A percentile compares a stretch with the other conserved stretches of the same genome.
These are phyloP conservation scores for Verbena officinalis DNA, from an alignment of 257 asterid species.

Conservation along the genomic window DNA sequence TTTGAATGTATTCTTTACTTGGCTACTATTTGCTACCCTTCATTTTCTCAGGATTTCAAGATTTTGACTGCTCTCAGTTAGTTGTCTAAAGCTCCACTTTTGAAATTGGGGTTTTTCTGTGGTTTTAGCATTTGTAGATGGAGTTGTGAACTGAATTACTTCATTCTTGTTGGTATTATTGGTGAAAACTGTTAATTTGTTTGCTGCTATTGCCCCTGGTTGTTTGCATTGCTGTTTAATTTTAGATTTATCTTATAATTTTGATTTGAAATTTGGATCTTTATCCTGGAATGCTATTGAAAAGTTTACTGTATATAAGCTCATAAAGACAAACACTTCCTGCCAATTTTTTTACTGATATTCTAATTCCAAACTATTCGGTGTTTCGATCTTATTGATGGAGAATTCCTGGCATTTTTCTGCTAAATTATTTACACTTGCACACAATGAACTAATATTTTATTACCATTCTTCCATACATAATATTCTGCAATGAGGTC, in stretches of 20 bases:
- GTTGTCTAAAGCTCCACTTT: slow-evolving; percentile 22
- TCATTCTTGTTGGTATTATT: not conserved
- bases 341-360: not conserved
- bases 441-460: slow-evolving; percentile 4
- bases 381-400: slow-evolving; percentile 33
- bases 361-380: not conserved
- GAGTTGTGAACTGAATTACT: not conserved
- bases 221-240: not conserved
- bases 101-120: not conserved
- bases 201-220: not conserved
- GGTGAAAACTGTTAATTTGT: not conserved
- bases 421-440: not conserved
- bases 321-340: not conserved
- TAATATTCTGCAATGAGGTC: not conserved
- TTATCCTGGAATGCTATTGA: not conserved
- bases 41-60: slow-evolving; percentile 4
- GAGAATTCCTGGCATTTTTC: not conserved
- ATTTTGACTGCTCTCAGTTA: not conserved
- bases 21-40: not conserved
- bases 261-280: not conserved
- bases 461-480: not conserved
- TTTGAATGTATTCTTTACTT: not conserved
- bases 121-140: not conserved
- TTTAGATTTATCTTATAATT: not conserved
- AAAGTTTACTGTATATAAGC: not conserved